Percentiles rank a stretch among this genome's conserved stretches.
phyloP scores from a whole-genome alignment of 2,329 filamentous ascomycete species.

The Onygenales sp. region DNA sequence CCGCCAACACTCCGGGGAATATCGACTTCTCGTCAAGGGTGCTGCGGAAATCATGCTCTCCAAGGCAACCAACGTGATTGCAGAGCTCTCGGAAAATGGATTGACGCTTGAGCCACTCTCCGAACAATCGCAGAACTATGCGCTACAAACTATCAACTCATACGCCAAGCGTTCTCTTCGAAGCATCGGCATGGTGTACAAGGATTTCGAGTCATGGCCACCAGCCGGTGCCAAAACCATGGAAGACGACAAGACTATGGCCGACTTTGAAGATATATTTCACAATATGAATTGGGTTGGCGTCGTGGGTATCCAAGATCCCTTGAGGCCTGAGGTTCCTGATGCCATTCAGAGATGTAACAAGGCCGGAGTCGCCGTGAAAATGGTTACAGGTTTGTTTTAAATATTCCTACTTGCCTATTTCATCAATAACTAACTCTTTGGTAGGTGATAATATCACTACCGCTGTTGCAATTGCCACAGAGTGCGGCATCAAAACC shows the following conservation, averaged over 20 bases:
- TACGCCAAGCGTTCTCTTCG: slow-evolving; percentile 53
- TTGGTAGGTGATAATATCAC: slow-evolving; percentile 52
- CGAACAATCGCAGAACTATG: slow-evolving; percentile 16
- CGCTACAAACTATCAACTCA: slow-evolving; percentile 28
- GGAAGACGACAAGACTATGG: slow-evolving; percentile 54
- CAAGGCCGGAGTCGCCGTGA: slow-evolving; percentile 59
- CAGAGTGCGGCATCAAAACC: slow-evolving; percentile 60
- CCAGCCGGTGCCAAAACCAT: slow-evolving; percentile 45
- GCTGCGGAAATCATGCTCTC: slow-evolving; percentile 39
- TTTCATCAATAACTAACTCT: not conserved
- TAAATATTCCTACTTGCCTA: not conserved
- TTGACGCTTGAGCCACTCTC: slow-evolving; percentile 18
- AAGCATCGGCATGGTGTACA: slow-evolving; percentile 65
- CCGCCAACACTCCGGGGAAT: slow-evolving; percentile 27
- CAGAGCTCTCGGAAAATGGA: slow-evolving; percentile 17
- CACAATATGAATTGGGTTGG: slow-evolving; percentile 64
- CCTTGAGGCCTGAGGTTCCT: slow-evolving; percentile 57
- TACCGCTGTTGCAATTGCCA: slow-evolving; percentile 64
- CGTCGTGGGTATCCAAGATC: slow-evolving; percentile 66
- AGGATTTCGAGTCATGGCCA: slow-evolving; percentile 62
- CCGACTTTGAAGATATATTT: slow-evolving; percentile 59
- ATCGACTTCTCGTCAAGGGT: slow-evolving; percentile 40
- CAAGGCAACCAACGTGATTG: slow-evolving; percentile 24
- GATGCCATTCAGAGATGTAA: slow-evolving; percentile 59
- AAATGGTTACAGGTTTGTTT: slow-evolving; percentile 55